Base-by-base conservation (phyloP, 1,139 yeast genomes). In the Hyphopichia burtonii region DNA sequence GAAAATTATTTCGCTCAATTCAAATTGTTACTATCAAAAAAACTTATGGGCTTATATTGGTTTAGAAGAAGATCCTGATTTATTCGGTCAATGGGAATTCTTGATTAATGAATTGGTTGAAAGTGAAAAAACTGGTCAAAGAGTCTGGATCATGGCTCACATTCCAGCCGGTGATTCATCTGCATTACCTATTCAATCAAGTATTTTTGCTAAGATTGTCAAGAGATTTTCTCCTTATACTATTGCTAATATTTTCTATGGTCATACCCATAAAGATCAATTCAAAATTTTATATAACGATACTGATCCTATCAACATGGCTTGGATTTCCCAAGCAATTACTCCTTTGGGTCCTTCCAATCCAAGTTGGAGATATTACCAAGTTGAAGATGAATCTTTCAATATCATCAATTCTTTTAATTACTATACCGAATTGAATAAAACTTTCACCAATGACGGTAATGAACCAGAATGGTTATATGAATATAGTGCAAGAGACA, bases 101-200 rank as follows among this genome's bases (percentile, higher is more conserved):
- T 62, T 84, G 48, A 74, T 82, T 37, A 73, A 77, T 45, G 89
- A 84, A 59, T 68, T 84, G 44, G 59, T 76, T 18, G 83, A 72
- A 40, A 72, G 83, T 54, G 90, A 84, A 58, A 44, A 57, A 28
- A 67, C 63, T 10, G 80, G 77, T 37, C 80, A 82, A 58, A 68
- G 85, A 49, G 90, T 82, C 5, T 84, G 90, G 90, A 69, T 84
- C 44, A 72, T 82, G 56, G 81, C 86, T 18, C 90, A 84, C 56
- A 80, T 83, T 39, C 89, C 90, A 33, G 68, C 76, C 4, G 74
- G 79, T 18, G 76, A 71, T 44, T 39, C 27, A 30, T 86, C 83
- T 50, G 71, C 84, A 15, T 63, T 83, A 41, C 88, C 89, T n/a
- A 66, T 80, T 34, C 83, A 80, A 40, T 75, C 86, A 10, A 67